Base-by-base conservation (phyloP, 2,329 filamentous ascomycete species). In the Neoarthrinium moseri region DNA sequence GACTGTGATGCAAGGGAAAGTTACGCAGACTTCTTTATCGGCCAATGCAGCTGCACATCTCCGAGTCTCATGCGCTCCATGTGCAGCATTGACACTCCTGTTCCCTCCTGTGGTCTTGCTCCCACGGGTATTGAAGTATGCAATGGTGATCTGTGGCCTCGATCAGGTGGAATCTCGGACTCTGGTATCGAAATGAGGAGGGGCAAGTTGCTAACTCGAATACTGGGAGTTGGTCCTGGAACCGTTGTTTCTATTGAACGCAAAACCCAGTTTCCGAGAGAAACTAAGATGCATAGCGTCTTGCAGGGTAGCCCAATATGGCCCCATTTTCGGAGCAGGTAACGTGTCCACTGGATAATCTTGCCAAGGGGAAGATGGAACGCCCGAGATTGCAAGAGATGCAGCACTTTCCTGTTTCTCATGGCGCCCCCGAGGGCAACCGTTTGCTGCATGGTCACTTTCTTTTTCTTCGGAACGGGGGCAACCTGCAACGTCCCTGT, bases 271-370 rank as follows among this genome's bases (percentile, higher is more conserved):
- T 30, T 26, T 45, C 10, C 22, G n/a, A 18, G 18, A 8, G 29
- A 33, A 35, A 24, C 12, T 18, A 18, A 21, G 35, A 13, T 39
- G 29, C 32, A 35, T 32, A 11, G 33, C 8, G 18, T 22, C 43
- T 8, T 24, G 43, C 20, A 39, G 34, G 22, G 39, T 45, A 6
- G 45, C 22, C 24, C 29, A 47, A 15, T 45, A 17, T 17, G 24
- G 13, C 8, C 15, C 41, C 29, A 17, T 46, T 39, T 59, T 53
- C 15, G 56, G 54, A 4, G 51, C 10, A 5, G 6, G n/a, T n/a
- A n/a, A 8, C n/a, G 32, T 34, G 7, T 15, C 18, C 10, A 13
- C 4, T 4, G 12, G 23, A 40, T 27, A 26, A 13, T 40, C 15
- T 29, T 40, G 23, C 15, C 22, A 18, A 8, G 6, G 15, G 30